Percentiles rank a stretch among this genome's conserved stretches.
These are phyloP conservation scores for Yueomyces sp. DNA, from an alignment of 1,139 yeast species.

Conservation along the genomic window DNA sequence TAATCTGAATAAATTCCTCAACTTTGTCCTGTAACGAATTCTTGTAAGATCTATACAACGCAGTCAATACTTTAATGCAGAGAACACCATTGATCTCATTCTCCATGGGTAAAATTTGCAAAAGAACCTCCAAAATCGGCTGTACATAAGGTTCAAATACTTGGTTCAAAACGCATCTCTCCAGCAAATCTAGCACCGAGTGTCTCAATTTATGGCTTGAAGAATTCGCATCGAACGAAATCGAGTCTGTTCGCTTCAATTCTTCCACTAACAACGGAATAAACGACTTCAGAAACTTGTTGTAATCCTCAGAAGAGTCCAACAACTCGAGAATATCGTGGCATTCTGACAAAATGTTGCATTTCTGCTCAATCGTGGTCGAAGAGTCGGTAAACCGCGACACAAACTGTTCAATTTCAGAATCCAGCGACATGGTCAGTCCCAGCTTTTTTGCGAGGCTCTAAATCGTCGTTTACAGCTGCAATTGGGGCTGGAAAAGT, in stretches of 20 bases:
- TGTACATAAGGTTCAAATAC: conserved; percentile 62
- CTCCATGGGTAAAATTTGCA: conserved; percentile 52
- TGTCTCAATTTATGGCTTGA: conserved; percentile 67
- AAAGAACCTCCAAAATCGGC: conserved; percentile 48
- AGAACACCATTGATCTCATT: conserved; percentile 94
- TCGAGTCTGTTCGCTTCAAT: conserved; percentile 48
- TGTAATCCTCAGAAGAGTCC: conserved; percentile 64
- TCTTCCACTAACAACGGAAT: conserved; percentile 51
- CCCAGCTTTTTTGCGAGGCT: too few species aligned
- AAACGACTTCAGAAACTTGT: conserved; percentile 47
- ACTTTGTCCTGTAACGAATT: conserved; percentile 56
- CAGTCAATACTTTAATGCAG: conserved; percentile 83
- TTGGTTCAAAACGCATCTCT: conserved; percentile 74
- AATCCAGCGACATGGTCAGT: conserved; percentile 31
- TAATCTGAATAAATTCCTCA: conserved; percentile 64
- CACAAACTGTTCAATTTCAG: conserved; percentile 27
- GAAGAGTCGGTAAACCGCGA: conserved; percentile 19
- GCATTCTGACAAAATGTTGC: conserved; percentile 48
- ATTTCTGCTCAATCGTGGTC: conserved; percentile 12
- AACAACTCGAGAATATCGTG: conserved; percentile 78
- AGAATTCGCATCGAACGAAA: conserved; percentile 51
- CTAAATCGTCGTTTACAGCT: too few species aligned
- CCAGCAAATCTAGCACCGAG: conserved; percentile 65
- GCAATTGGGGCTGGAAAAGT: too few species aligned
- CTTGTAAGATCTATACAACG: conserved; percentile 78